Base-by-base conservation (phyloP, 2,329 filamentous ascomycete genomes). In the Sphaerulina vaccinii region DNA sequence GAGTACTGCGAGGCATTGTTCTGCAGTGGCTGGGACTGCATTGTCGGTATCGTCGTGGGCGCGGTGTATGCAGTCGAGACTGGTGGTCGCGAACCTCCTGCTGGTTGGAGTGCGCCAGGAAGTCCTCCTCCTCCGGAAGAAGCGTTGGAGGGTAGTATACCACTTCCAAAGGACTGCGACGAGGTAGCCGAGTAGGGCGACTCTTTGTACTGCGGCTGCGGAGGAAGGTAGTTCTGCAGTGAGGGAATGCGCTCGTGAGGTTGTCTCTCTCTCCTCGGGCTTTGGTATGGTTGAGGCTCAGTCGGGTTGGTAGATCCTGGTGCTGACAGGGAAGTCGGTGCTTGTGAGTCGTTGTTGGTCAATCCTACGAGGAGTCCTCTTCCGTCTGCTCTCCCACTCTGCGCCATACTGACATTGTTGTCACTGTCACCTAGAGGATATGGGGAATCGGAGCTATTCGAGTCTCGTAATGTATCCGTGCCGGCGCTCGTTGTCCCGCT, bases 31-130 rank as follows among this genome's bases (percentile, higher is more conserved):
- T 74, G 63, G 57, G 76, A 76, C 49, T 77, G 76, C 60, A 82
- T 72, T 22, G 80, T 80, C 57, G 82, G 80, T 48, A 83, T 68
- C n/a, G 73, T 73, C 19, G 74, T 75, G 5, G 83, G 78, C 21
- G 81, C 79, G 10, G 81, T 81, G 65, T 81, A 83, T 46, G 77
- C 67, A 22, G 79, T 75, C 35, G 79, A 71, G 27, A 77, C 73
- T 24, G 68, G 72, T 37, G 81, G 80, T 56, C 83, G 76, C 38
- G 70, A 67, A 56, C 72, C 79, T 22, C 70, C 72, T 27, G 72
- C 65, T 57, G 80, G 76, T 65, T 85, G 83, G 36, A 86, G 71
- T 45, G 81, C 78, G 52, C 82, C 82, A 15, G 84, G 84, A 3
- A 87, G 52, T 10, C 49, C 37, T 19, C 16, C 37, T 39, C 16